Evolutionary conservation across 1,139 yeast genomes (phyloP).

Genomic region (Suhomyces yuchorum): DNA sequence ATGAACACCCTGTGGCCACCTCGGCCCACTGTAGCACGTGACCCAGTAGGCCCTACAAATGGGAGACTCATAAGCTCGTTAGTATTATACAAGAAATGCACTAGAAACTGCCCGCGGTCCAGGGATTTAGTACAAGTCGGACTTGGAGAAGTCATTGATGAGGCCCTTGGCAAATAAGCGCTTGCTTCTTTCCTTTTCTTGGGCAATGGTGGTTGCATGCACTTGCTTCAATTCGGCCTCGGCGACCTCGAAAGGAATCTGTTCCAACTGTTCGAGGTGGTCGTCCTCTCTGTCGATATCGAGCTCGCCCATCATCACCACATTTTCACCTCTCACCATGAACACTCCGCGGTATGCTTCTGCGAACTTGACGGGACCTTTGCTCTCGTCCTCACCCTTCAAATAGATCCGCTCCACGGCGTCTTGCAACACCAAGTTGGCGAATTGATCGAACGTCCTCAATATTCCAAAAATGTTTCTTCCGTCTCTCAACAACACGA

Average conservation of each 20-base stretch:
- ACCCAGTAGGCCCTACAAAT: slow-evolving; percentile 1
- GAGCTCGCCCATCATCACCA: slow-evolving; percentile 92
- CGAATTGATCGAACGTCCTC: slow-evolving; percentile 94
- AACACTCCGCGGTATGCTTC: slow-evolving; percentile 79
- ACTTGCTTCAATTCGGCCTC: slow-evolving; percentile 43
- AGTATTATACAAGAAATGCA: slow-evolving; percentile 7
- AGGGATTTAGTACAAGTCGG: slow-evolving; percentile 47
- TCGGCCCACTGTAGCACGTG: background rate
- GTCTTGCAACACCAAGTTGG: slow-evolving; percentile 90
- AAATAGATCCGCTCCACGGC: slow-evolving; percentile 83
- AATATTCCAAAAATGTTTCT: slow-evolving; percentile 85
- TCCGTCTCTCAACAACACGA: slow-evolving; percentile 89
- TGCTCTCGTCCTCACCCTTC: slow-evolving; percentile 26
- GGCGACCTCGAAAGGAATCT: slow-evolving; percentile 65
- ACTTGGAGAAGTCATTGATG: slow-evolving; percentile 56
- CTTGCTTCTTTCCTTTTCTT: slow-evolving; percentile 52
- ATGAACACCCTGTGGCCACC: background rate
- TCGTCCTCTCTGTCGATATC: slow-evolving; percentile 87
- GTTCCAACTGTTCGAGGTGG: slow-evolving; percentile 57
- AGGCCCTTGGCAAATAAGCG: slow-evolving; percentile 54
- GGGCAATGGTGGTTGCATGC: slow-evolving; percentile 42
- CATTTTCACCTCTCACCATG: slow-evolving; percentile 95
- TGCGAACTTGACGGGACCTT: slow-evolving; percentile 56
- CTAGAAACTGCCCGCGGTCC: slow-evolving; percentile 1
- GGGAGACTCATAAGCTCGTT: slow-evolving; percentile 6